Base-by-base conservation (phyloP, 768 basidiomycete species). In the Termitomyces sp. region DNA sequence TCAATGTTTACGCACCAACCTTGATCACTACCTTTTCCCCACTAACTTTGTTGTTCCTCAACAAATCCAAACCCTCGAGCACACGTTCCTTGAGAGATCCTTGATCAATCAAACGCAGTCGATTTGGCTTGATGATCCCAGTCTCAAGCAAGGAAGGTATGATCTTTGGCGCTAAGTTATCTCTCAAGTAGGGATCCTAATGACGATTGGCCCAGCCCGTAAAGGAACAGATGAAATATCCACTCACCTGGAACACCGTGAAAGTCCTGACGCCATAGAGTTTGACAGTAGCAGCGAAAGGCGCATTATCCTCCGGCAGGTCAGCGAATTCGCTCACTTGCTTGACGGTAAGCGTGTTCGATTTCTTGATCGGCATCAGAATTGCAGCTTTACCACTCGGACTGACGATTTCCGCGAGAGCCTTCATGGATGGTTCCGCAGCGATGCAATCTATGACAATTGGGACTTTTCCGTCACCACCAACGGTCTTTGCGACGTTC, bases 21-120 rank as follows among this genome's bases (percentile, higher is more conserved):
- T 76, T 75, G 0, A 82, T 71, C 2, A 82, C 65, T 1, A 80
- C 70, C 56, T 82, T 83, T 66, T 81, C 77, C 23, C 80, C 80
- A 38, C 76, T 80, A 43, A 81, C 65, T 64, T 77, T 73, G 59
- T 80, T 80, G 34, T 75, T 71, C 48, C 79, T 73, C 42, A 82
- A 57, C 38, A 82, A 59, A 48, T 79, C 74, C 41, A 82, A 61
- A 0, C 77, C 82, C n/a, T 56, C 62, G 16, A 65, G 69, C 1
- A 76, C 74, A 25, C 81, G 70, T 31, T 78, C 74, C 52, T 73
- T 69, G 50, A 82, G 66, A 12, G 69, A 62, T 2, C 78, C 80
- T 49, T 78, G 62, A 45, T 79, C 74, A 35, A 80, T 35, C 29
- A 82, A 59, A 11, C 68, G 68, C 12, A 78, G 67, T 2, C 68